Base-by-base conservation (phyloP, 2,329 filamentous ascomycete species). In the Rhytidhysteron rufulum region DNA sequence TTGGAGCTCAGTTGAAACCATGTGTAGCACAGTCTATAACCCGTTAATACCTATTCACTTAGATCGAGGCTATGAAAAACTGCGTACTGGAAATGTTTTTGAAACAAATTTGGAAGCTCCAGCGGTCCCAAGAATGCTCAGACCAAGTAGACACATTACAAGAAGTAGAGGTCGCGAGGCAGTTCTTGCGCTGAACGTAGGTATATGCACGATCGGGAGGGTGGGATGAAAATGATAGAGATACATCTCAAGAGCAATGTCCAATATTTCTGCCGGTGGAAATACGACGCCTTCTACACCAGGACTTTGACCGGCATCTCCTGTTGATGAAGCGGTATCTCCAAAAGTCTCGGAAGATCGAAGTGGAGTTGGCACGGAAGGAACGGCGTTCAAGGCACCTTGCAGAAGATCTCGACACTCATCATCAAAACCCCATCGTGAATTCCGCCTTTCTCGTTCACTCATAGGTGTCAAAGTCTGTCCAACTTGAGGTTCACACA, bases 181-280 rank as follows among this genome's bases (percentile, higher is more conserved):
- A 31, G 69, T 69, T 37, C 70, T 72, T 1, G 73, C 72, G 11
- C 68, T 70, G 44, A 77, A 78, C 0, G 74, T 75, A 2, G 74
- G 73, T 11, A 74, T 63, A 49, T 78, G 74, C 5, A 78, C 70
- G 44, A 77, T 75, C 1, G 73, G 73, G 25, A 76, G 63, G 3
- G 74, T 67, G 1, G 73, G 71, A 40, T 77, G 73, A 42, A 77
- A 77, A 25, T 72, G 71, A 34, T 73, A 72, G 43, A 77, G 73
- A 48, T 74, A 77, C 39, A 75, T 66, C 49, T 77, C 74, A 16
- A 78, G 52, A 7, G 73, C 71, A 53, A 77, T 76, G 42, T 77
- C 74, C 9, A 78, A 57, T 6, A 77, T 71, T 47, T 77, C 74
- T 4, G 72, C 70, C 2, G 73, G 73, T 25, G 74, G 51, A 66